phyloP scores from a whole-genome alignment of 805 yeast species.

The Schwanniomyces vanrijiae region DNA sequence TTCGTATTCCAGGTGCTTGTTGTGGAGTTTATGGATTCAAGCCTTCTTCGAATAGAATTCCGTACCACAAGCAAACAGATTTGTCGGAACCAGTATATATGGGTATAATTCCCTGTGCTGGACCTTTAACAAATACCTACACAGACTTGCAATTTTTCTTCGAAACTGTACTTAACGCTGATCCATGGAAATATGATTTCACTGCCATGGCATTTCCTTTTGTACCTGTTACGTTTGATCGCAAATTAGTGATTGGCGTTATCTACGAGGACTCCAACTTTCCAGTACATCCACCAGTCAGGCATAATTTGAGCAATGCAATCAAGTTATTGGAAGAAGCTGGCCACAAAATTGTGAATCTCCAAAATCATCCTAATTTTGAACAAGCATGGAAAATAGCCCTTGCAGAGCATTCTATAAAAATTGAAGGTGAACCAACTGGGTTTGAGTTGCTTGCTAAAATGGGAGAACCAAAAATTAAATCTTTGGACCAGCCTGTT shows the following conservation, averaged over 20 bases:
- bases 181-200: slow-evolving; percentile 51
- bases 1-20: slow-evolving; percentile 48
- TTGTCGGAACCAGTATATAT: neutral
- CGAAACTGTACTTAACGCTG: slow-evolving; percentile 32
- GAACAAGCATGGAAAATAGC: slow-evolving; percentile 41
- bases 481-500: slow-evolving; percentile 27
- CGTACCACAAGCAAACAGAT: slow-evolving; percentile 3
- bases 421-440: slow-evolving; percentile 7
- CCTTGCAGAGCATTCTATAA: slow-evolving; percentile 25
- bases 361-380: neutral
- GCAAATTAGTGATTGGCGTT: slow-evolving; percentile 43
- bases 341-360: slow-evolving; percentile 48
- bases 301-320: slow-evolving; percentile 42
- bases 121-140: slow-evolving; percentile 44
- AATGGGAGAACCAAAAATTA: slow-evolving; percentile 39
- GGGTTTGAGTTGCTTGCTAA: slow-evolving; percentile 22
- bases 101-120: slow-evolving; percentile 15
- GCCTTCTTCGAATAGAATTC: slow-evolving; percentile 39
- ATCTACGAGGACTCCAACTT: slow-evolving; percentile 42
- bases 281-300: slow-evolving; percentile 56
- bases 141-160: slow-evolving; percentile 41
- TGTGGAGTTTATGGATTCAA: slow-evolving; percentile 43
- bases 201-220: too few species aligned
- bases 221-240: slow-evolving; percentile 36
- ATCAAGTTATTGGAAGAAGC: slow-evolving; percentile 22